Conservation (phyloP, 768 basidiomycete genomes). For the Collybiopsis luxurians region DNA sequence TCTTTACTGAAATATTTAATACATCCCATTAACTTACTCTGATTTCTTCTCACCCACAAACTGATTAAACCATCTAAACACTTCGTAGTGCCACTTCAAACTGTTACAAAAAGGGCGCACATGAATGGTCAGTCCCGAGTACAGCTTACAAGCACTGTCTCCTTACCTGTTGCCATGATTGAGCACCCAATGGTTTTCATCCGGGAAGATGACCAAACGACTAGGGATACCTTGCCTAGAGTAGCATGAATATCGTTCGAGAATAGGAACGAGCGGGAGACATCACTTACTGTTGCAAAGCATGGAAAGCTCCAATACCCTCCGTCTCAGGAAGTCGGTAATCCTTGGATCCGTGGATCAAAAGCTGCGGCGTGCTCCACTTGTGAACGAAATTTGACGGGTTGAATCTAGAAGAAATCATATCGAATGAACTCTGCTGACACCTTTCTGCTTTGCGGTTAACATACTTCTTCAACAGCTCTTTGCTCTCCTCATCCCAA, state of each 20-base stretch:
- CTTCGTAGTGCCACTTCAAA: constrained; percentile 94
- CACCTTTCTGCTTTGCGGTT: background rate
- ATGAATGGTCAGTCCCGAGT: background rate
- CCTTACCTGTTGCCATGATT: constrained; percentile 72
- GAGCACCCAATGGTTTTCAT: constrained; percentile 93
- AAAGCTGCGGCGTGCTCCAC: constrained; percentile 83
- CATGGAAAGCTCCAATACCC: constrained; percentile 82
- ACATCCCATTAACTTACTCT: too few species aligned
- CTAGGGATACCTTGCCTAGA: constrained; percentile 67
- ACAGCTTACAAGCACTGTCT: background rate
- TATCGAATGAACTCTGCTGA: background rate
- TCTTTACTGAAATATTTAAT: too few species aligned
- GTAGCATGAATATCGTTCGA: background rate
- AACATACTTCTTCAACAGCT: constrained; percentile 54
- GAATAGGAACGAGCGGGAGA: background rate
- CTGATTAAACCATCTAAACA: constrained; percentile 85
- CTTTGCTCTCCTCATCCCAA: constrained; percentile 61
- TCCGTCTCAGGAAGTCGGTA: constrained; percentile 86
- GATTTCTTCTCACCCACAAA: constrained; percentile 44
- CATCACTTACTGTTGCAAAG: constrained; percentile 71
- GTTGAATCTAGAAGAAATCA: constrained; percentile 49
- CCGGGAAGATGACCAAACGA: constrained; percentile 80
- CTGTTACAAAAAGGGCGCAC: constrained; percentile 35
- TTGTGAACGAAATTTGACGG: constrained; percentile 79
- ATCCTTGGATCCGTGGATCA: constrained; percentile 88